phyloP scores from a whole-genome alignment of 306 rosid species.

The Cicer chorassanicum region DNA sequence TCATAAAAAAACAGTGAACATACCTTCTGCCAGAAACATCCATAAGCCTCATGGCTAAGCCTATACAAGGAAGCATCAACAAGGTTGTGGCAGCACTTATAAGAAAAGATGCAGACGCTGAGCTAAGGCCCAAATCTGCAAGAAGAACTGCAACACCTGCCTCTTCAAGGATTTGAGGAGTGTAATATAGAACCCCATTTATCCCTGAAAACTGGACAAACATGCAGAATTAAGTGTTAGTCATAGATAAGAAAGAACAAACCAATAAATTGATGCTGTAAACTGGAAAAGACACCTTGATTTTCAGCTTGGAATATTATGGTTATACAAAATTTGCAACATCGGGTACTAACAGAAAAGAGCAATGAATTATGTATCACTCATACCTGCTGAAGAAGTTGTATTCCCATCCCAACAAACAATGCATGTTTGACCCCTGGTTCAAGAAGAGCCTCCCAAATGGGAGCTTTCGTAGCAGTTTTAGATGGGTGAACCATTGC shows the following conservation, averaged over 20 bases:
- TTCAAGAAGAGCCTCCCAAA: constrained; percentile 74
- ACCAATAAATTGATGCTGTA: constrained; percentile 15
- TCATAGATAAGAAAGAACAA: constrained; percentile 4
- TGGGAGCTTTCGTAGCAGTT: constrained; percentile 65
- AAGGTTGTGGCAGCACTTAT: constrained; percentile 80
- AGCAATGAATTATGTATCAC: not conserved
- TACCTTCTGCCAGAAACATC: constrained; percentile 81
- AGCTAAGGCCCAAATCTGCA: constrained; percentile 59
- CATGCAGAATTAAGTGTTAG: constrained; percentile 36
- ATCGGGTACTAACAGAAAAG: constrained; percentile 2
- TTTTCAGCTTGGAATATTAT: constrained; percentile 12
- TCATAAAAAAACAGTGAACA: not conserved
- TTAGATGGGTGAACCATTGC: constrained; percentile 88
- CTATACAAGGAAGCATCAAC: constrained; percentile 84
- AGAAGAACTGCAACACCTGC: constrained; percentile 86
- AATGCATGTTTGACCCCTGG: constrained; percentile 85
- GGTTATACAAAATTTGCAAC: constrained; percentile 16
- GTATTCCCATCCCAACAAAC: constrained; percentile 79
- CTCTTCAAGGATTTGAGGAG: constrained; percentile 85
- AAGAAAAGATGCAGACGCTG: constrained; percentile 73
- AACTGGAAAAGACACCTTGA: constrained; percentile 15
- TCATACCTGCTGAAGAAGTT: constrained; percentile 83
- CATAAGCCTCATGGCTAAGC: constrained; percentile 75
- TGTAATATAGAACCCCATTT: constrained; percentile 86
- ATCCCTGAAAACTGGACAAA: constrained; percentile 76